A percentile compares a stretch with the other conserved stretches of the same genome.
These are phyloP conservation scores for Hirsutella minnesotensis DNA, from an alignment of 2,329 filamentous ascomycete genomes.

Conservation along the genomic window DNA sequence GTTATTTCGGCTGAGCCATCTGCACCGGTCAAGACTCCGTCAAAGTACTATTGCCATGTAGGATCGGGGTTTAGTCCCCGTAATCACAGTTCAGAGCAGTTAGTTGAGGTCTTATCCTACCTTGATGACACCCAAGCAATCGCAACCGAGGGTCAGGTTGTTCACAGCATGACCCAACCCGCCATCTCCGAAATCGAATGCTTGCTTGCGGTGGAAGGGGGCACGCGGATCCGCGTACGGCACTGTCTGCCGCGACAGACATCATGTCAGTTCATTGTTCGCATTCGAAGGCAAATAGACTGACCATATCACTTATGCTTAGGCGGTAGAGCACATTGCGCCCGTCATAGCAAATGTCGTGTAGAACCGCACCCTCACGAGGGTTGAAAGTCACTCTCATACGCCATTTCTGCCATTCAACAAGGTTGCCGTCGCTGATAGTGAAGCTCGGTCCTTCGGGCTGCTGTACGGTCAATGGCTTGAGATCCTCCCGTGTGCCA, in stretches of 20 bases:
- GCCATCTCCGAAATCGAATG: conserved; percentile 56
- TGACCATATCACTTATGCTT: conserved; percentile 55
- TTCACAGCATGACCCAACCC: conserved; percentile 54
- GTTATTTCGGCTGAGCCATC: conserved; percentile 22
- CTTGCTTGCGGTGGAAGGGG: conserved; percentile 45
- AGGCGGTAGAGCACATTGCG: conserved; percentile 44
- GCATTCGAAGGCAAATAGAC: not conserved
- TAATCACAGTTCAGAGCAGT: too few species aligned
- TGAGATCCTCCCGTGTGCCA: conserved; percentile 37
- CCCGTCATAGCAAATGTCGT: conserved; percentile 56
- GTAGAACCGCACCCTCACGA: conserved; percentile 56
- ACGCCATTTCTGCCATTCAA: conserved; percentile 54
- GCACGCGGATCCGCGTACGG: conserved; percentile 48
- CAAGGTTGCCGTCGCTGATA: conserved; percentile 28
- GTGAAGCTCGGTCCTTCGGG: conserved; percentile 25
- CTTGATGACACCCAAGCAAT: conserved; percentile 53
- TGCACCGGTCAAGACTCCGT: conserved; percentile 18
- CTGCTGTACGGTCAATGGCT: conserved; percentile 40
- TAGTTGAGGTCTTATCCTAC: conserved; percentile 2
- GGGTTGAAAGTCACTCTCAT: conserved; percentile 59
- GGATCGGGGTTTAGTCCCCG: not conserved
- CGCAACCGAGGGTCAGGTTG: conserved; percentile 52
- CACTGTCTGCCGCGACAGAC: conserved; percentile 26
- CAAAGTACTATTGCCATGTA: conserved; percentile 18
- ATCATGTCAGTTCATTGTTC: not conserved